Base-by-base conservation (phyloP, 2,329 filamentous ascomycete genomes). In the Cordyceps fumosorosea region DNA sequence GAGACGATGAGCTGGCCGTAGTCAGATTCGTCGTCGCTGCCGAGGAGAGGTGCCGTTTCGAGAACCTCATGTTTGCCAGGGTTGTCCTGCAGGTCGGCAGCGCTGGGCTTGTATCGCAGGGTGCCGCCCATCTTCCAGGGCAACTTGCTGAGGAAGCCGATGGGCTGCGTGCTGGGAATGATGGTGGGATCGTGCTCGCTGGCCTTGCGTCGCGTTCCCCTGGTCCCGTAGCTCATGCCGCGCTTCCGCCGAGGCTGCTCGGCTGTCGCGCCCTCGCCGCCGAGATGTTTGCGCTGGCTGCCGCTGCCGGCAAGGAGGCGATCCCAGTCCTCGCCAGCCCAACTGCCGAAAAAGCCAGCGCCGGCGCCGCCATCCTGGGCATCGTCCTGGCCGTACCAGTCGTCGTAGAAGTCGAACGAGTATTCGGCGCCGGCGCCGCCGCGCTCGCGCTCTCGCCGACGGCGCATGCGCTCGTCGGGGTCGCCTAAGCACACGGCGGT, bases 391-490 rank as follows among this genome's bases (percentile, higher is more conserved):
- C 83, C 80, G 64, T 96, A 91, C 93, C 93, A 98, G 75, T 97
- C 93, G 75, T 97, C 93, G 77, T 98, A 98, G 73, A 98, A 98
- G 74, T 97, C 93, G 72, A 98, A 98, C 70, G 85, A 93, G 69
- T 89, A 85, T 75, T 97, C 93, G 32, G 92, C 89, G 57, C 86
- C 76, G 2, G 84, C 85, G 64, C 77, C 75, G 26, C 79, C 77
- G 10, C 82, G 78, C 22, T 83, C 82, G 51, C 89, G 84, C 69
- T 91, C 86, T 64, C 88, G 80, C 52, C 80, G 76, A 62, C 90
- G 85, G 34, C 90, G 86, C 55, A 86, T 78, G 63, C 89, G 86
- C 71, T 93, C 90, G 67, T 93, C 89, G 60, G 85, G 84, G 69
- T 85, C 86, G 60, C 90, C 89, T 42, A 87, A 75, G 67, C 91